Base-by-base conservation (phyloP, 2,329 filamentous ascomycete species). In the Sclerotinia minor region DNA sequence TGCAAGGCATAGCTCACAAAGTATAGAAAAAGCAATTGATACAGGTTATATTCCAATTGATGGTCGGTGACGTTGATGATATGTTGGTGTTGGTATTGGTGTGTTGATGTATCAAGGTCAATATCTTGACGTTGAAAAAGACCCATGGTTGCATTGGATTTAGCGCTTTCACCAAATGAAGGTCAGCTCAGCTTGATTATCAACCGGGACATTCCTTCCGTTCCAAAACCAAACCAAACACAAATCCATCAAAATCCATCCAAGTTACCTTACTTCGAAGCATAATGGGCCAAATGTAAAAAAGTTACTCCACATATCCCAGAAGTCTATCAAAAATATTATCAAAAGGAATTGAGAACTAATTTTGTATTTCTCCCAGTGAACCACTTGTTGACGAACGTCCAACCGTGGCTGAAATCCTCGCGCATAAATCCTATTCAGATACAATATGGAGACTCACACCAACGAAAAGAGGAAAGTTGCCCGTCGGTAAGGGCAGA, bases 361-460 rank as follows among this genome's bases (percentile, higher is more conserved):
- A 7, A 65, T 58, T n/a, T 15, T 15, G 7, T 19, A 45, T 65
- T 11, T 45, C 63, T 65, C 58, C 41, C 24, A 64, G 61, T 44
- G 49, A 65, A 60, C 41, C 52, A 38, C 57, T 38, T 5, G 54
- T 38, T 38, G 70, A 68, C 32, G 66, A 65, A 63, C 71, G 75
- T 61, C 76, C 75, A 50, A 84, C 83, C 5, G 81, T 83, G 7
- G 84, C 84, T 47, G 84, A 91, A 75, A 85, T 89, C 44, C 77
- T 85, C 70, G 79, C 83, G 53, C 89, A 91, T 74, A 88, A 89
- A 0, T 87, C 91, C 60, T 94, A 86, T 73, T 80, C 83, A 5
- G 84, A 89, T 59, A 84, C 86, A 1, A 81, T 88, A 78, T 94
- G 89, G 89, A 81, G 85, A 38, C 84, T 96, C 29, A 83, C 87